Percentiles rank a stretch among this genome's conserved stretches.
Conservation (phyloP, 2,329 filamentous ascomycete genomes). For the Mycogone perniciosa region DNA sequence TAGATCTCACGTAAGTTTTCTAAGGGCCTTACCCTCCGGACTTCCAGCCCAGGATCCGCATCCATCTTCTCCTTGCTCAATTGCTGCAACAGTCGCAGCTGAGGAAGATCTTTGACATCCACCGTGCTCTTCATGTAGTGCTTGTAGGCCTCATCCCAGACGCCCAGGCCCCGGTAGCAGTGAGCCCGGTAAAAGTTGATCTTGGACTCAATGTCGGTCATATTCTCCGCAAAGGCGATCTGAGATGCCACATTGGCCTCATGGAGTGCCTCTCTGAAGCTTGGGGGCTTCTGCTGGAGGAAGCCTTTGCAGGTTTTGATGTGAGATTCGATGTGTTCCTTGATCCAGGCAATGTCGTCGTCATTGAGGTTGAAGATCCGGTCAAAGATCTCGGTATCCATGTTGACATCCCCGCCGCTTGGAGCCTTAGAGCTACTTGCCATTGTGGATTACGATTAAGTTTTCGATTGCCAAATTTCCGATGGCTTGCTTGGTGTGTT, state of each 20-base stretch:
- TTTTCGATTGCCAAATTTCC: too few species aligned
- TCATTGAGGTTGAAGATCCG: background rate
- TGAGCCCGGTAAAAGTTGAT: constrained; percentile 10
- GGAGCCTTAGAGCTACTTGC: background rate
- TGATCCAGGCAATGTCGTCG: constrained; percentile 4
- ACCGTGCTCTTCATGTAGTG: constrained; percentile 3
- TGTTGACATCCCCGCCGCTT: background rate
- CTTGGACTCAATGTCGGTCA: background rate
- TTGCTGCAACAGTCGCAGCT: background rate
- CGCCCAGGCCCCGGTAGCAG: constrained; percentile 1
- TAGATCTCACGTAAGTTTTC: background rate
- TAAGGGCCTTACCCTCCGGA: background rate
- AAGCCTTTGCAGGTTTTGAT: constrained; percentile 1
- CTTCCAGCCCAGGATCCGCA: background rate
- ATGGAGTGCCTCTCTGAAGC: background rate
- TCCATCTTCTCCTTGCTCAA: constrained; percentile 2
- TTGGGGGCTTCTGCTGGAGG: background rate
- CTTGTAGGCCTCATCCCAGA: background rate
- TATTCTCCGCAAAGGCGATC: constrained; percentile 3
- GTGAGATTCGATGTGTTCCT: background rate
- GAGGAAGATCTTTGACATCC: background rate
- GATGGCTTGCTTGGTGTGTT: background rate
- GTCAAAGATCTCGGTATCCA: background rate
- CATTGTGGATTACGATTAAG: background rate
- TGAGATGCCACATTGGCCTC: background rate